Evolutionary conservation across 2,329 filamentous ascomycete species (phyloP), one percentile per base, ranked within the genome.

Genomic region (Hypoxylon sp.): DNA sequence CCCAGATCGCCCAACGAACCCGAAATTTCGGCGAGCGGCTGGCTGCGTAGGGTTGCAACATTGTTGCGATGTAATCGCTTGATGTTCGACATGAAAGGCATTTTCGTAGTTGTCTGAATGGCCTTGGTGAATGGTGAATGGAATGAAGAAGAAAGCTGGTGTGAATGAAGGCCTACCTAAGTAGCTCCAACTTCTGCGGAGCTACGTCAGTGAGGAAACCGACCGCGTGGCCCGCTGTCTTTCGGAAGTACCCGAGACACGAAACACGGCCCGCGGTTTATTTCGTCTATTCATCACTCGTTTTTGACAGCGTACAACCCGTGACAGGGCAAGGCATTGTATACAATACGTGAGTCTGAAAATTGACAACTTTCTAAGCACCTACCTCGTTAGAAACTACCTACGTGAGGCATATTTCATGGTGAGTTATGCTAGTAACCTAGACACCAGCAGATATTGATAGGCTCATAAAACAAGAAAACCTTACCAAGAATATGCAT

Each of bases 1-100:
- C 90, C 90, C 24, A 92, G 79, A 73, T 93, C 90, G 57, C 90
- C 90, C 8, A 93, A 84, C 0, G 94, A 91, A 53, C 94, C 94
- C 1, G 94, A 97, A 55, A 98, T 87, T 80, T 98, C 94, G 50
- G 90, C 78, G 61, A 84, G 73, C 15, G 85, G 84, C 4, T 79
- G 76, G 55, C 72, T 74, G 41, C 80, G 79, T 57, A 87, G 74
- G 19, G 81, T 84, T 28, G 74, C 69, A 62, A 84, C 71, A 77
- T 87, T 87, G 72, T 85, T 79, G 53, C 74, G 76, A 68, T 83
- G 73, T 22, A 78, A 71, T 48, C 67, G 72, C 47, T 70, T 73
- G 30, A 79, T 67, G 44, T 76, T 73, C 30, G 70, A 64, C 41
- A 71, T 37, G 53, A 71, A 67, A 26, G 70, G 13, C 74, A 76